Evolutionary conservation across 225 moss, liverwort and hornwort species (phyloP).

Genomic region (Marchantia polymorpha): DNA sequence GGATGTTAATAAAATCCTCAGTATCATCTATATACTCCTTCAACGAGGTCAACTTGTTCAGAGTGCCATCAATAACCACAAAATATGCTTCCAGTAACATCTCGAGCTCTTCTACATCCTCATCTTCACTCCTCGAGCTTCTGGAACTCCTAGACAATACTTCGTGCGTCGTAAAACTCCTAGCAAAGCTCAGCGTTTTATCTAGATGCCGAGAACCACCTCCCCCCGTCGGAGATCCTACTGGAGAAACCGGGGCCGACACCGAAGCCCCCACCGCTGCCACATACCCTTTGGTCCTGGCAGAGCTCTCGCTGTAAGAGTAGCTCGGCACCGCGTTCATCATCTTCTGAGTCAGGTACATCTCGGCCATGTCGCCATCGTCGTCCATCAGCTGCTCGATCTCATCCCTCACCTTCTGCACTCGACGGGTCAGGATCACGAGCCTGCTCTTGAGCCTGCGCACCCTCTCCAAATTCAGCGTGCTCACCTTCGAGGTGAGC

Average conservation of each 20-base stretch:
- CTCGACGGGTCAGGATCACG: conserved; percentile 81
- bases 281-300: conserved; percentile 40
- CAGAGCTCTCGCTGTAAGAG: conserved; percentile 44
- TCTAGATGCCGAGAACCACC: conserved; percentile 48
- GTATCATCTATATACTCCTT: conserved; percentile 98
- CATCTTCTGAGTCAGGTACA: conserved; percentile 88
- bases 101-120: conserved; percentile 89
- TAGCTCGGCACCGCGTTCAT: conserved; percentile 43
- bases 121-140: conserved; percentile 63
- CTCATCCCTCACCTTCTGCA: conserved; percentile 93
- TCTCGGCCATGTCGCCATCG: conserved; percentile 97
- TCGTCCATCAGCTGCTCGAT: conserved; percentile 99
- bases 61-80: conserved; percentile 88
- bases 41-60: conserved; percentile 92
- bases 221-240: conserved; percentile 55
- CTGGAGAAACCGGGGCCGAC: conserved; percentile 90
- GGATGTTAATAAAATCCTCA: conserved; percentile 98
- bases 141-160: conserved; percentile 26
- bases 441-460: conserved; percentile 94
- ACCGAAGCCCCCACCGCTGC: conserved; percentile 60
- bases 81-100: conserved; percentile 99
- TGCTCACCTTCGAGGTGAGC: conserved; percentile 91
- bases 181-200: conserved; percentile 60
- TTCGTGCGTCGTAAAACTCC: conserved; percentile 27
- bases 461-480: conserved; percentile 94